Evolutionary conservation across 805 yeast genomes (phyloP).

Genomic region (Candida argentea): DNA sequence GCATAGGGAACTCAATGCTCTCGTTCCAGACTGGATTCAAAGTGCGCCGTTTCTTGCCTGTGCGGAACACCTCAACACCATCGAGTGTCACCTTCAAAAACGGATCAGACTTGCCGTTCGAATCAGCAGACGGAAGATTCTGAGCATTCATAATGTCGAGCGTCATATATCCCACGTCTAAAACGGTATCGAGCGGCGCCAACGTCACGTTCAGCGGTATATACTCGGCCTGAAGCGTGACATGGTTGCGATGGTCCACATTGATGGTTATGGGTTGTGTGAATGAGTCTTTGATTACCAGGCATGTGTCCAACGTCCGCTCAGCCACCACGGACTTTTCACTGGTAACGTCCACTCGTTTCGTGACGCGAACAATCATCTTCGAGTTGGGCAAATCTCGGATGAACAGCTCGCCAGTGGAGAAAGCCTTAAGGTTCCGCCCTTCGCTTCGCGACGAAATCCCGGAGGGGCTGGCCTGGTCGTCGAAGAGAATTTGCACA

Average conservation of each 20-base stretch:
- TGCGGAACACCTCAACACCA: conserved; percentile 44
- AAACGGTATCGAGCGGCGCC: conserved; percentile 49
- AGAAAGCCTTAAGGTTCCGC: conserved; percentile 30
- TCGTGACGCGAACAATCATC: conserved; percentile 47
- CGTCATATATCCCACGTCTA: conserved; percentile 57
- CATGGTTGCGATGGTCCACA: conserved; percentile 26
- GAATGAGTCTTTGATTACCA: conserved; percentile 42
- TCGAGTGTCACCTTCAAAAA: conserved; percentile 43
- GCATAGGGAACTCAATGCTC: conserved; percentile 43
- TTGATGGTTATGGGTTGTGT: conserved; percentile 35
- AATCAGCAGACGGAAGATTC: conserved; percentile 48
- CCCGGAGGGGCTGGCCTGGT: conserved; percentile 48
- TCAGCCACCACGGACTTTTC: conserved; percentile 44
- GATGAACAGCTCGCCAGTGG: conserved; percentile 51
- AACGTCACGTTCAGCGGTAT: conserved; percentile 47
- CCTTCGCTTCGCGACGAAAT: conserved; percentile 40
- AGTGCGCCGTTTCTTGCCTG: conserved; percentile 55
- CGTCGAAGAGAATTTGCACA: conserved; percentile 58
- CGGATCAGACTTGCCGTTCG: conserved; percentile 75
- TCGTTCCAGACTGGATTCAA: conserved; percentile 76
- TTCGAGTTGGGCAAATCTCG: conserved; percentile 62
- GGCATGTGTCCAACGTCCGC: conserved; percentile 38
- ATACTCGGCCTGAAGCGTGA: conserved; percentile 46
- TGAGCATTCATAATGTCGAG: conserved; percentile 50
- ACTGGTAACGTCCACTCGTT: conserved; percentile 36